Evolutionary conservation across 805 yeast species (phyloP).

Genomic region (Wickerhamomyces kurtzmanii): DNA sequence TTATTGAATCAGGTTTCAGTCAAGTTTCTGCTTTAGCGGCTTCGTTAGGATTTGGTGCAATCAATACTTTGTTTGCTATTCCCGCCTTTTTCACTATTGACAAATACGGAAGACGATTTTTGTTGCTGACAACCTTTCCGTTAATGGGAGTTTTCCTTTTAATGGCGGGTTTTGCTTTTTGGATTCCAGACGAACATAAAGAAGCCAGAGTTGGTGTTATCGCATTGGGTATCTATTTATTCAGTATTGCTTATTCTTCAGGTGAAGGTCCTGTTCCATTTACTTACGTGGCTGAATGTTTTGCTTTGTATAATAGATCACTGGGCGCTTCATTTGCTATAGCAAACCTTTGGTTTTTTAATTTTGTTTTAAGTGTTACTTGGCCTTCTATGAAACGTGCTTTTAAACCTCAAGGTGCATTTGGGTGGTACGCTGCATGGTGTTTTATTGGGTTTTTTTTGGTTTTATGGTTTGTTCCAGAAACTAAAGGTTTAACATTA

Average conservation of each 20-base stretch:
- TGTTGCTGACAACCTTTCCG: conserved; percentile 52
- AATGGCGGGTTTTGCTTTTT: conserved; percentile 63
- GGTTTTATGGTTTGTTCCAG: conserved; percentile 63
- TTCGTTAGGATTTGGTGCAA: conserved; percentile 79
- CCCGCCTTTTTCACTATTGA: conserved; percentile 81
- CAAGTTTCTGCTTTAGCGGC: conserved; percentile 61
- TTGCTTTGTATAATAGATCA: conserved; percentile 72
- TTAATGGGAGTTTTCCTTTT: conserved; percentile 51
- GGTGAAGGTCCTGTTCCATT: conserved; percentile 91
- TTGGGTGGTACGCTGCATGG: conserved; percentile 86
- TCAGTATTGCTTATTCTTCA: conserved; percentile 64
- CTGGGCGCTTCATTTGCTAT: conserved; percentile 76
- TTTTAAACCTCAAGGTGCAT: conserved; percentile 76
- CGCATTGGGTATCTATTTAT: conserved; percentile 65
- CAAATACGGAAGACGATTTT: conserved; percentile 60
- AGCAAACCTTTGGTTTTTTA: conserved; percentile 67
- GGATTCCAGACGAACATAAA: conserved; percentile 38
- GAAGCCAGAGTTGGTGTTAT: conserved; percentile 59
- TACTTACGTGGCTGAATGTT: conserved; percentile 79
- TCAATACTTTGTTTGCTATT: conserved; percentile 71
- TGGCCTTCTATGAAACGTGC: conserved; percentile 67
- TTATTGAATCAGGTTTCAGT: conserved; percentile 55
- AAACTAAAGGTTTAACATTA: conserved; percentile 54
- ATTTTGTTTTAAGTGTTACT: conserved; percentile 59
- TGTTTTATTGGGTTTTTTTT: conserved; percentile 60